Base-by-base conservation (phyloP, 345 rosid species). In the Bruguiera gymnorhiza region DNA sequence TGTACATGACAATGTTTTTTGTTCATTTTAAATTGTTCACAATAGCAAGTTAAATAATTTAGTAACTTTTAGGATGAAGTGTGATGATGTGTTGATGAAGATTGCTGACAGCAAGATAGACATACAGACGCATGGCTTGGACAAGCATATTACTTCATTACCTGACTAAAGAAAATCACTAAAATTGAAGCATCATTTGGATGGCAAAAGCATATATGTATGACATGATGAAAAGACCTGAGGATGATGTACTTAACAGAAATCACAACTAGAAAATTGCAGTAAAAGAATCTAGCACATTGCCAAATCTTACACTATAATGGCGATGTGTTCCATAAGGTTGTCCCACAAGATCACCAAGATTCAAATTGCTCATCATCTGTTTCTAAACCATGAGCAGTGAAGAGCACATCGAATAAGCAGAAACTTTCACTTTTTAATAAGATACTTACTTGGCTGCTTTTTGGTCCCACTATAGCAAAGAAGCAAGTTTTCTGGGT, bases 401-500 rank as follows among this genome's bases (percentile, higher is more conserved):
- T 20, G 20, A 73, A 75, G 32, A 75, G 73, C 65, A 46, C 57
- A 71, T 76, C 8, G 57, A 63, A 15, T 21, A 36, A 48, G 37
- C 43, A 39, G 20, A 61, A 37, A 52, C 20, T 43, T 27, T 68
- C 62, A 69, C n/a, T 50, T 73, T 63, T 63, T 6, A 60, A n/a
- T 3, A 63, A 57, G 69, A 69, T 59, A 62, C 86, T 69, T 83
- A 93, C 98, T 75, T 85, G 76, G 62, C 74, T 66, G 78, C 93
- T 86, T 77, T 80, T 74, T 13, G 98, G 92, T 72, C 98, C 98
- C 62, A 83, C 77, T 70, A 93, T 68, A 70, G 75, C 75, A 36
- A 89, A 87, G 37, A 93, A 85, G 81, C 85, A 80, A 74, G 98
- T 90, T 80, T 87, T 85, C 79, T 89, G 86, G 75, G 92, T 86